Evolutionary conservation across 768 basidiomycete species (phyloP).

Genomic region (Tubosaeta brunneosetosa): DNA sequence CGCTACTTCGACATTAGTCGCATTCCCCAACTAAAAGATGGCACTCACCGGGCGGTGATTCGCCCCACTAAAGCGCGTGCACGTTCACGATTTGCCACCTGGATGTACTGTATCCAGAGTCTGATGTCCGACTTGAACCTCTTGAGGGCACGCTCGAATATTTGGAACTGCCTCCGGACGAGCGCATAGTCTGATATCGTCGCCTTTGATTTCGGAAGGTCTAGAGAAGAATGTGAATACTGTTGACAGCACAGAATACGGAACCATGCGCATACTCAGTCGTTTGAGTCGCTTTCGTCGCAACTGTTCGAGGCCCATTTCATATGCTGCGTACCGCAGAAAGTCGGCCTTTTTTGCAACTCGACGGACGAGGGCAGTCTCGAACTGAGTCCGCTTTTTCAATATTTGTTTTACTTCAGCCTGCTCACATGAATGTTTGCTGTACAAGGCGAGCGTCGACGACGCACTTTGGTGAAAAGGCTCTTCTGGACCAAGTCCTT

Average conservation of each 20-base stretch:
- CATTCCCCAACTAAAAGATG: background rate
- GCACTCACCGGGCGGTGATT: conserved; percentile 73
- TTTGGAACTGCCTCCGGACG: conserved; percentile 78
- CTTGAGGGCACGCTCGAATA: conserved; percentile 84
- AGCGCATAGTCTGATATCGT: conserved; percentile 83
- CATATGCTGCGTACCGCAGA: conserved; percentile 87
- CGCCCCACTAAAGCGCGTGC: conserved; percentile 77
- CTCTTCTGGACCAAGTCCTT: conserved; percentile 85
- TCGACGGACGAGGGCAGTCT: conserved; percentile 77
- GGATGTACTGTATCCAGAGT: conserved; percentile 86
- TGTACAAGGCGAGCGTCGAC: background rate
- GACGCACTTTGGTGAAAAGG: conserved; percentile 72
- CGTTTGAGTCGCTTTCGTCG: conserved; percentile 70
- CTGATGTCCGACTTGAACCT: conserved; percentile 86
- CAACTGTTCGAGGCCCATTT: conserved; percentile 82
- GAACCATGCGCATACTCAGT: conserved; percentile 47
- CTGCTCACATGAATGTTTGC: conserved; percentile 32
- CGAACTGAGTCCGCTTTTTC: conserved; percentile 77
- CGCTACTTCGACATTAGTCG: conserved; percentile 41
- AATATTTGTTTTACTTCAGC: conserved; percentile 81
- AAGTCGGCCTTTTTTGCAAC: conserved; percentile 85
- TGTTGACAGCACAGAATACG: background rate
- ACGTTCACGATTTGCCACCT: conserved; percentile 75
- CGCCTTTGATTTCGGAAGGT: conserved; percentile 35
- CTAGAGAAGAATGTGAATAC: conserved; percentile 12